These are phyloP conservation scores for Triglochin maritima DNA, from an alignment of 106 monocot species.

Conservation along the genomic window DNA sequence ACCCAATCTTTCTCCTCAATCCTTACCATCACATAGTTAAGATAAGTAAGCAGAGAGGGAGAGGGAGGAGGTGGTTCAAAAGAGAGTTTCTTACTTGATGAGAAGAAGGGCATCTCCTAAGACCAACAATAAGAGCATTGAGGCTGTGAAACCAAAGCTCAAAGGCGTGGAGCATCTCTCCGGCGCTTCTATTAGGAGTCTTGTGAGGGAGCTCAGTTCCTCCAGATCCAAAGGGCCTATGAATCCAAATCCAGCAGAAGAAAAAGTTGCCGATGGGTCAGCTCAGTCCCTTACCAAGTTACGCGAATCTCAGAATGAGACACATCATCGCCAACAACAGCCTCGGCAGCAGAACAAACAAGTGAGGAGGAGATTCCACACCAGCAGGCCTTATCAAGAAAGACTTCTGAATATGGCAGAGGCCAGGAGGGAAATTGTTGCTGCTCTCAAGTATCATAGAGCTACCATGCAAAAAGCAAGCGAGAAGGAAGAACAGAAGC, in stretches of 20 bases:
- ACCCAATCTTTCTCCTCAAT: background rate
- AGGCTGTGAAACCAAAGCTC: slow-evolving; percentile 13
- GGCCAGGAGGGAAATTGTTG: slow-evolving; percentile 81
- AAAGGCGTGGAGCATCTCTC: slow-evolving; percentile 56
- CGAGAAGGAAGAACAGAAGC: slow-evolving; percentile 32
- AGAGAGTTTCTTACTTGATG: slow-evolving; percentile 9
- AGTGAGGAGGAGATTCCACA: slow-evolving; percentile 69
- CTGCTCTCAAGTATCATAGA: slow-evolving; percentile 82
- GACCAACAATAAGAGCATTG: slow-evolving; percentile 10
- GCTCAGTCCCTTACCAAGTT: slow-evolving; percentile 4
- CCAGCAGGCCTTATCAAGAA: slow-evolving; percentile 68
- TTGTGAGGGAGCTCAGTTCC: slow-evolving; percentile 67
- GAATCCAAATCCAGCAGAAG: slow-evolving; percentile 6
- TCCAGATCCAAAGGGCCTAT: slow-evolving; percentile 34
- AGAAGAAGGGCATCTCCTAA: slow-evolving; percentile 26
- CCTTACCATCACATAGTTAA: background rate
- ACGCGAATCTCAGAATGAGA: background rate
- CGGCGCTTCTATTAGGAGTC: slow-evolving; percentile 65
- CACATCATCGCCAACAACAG: background rate
- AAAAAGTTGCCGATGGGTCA: background rate
- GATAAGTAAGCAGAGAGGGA: slow-evolving; percentile 7
- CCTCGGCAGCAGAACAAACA: slow-evolving; percentile 49
- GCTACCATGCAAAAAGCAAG: slow-evolving; percentile 74
- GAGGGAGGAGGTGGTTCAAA: background rate
- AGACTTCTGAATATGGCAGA: slow-evolving; percentile 86